These are phyloP conservation scores for Serendipita sp. DNA, from an alignment of 768 basidiomycete species.

Conservation along the genomic window DNA sequence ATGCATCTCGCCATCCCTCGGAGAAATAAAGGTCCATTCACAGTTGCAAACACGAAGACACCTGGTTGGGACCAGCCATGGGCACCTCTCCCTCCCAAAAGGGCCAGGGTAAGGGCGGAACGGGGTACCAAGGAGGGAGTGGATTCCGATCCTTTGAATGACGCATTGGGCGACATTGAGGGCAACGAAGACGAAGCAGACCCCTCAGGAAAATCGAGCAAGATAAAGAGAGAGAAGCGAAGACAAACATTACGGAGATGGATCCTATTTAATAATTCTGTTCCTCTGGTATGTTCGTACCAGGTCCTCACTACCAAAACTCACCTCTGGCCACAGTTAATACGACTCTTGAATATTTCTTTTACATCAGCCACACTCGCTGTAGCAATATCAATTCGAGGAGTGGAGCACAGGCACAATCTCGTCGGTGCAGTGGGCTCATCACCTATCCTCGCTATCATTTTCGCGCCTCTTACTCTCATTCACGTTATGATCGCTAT, in stretches of 20 bases:
- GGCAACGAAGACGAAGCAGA: neutral
- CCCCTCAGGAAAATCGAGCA: slow-evolving; percentile 19
- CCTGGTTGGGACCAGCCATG: slow-evolving; percentile 59
- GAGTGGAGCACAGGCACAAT: slow-evolving; percentile 32
- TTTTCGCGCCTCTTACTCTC: slow-evolving; percentile 70
- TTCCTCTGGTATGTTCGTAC: slow-evolving; percentile 46
- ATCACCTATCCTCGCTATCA: slow-evolving; percentile 69
- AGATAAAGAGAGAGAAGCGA: slow-evolving; percentile 25
- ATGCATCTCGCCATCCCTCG: slow-evolving; percentile 17
- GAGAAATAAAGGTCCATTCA: slow-evolving; percentile 23
- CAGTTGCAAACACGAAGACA: slow-evolving; percentile 38
- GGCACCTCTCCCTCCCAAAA: slow-evolving; percentile 21
- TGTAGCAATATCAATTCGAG: slow-evolving; percentile 60
- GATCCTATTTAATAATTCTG: slow-evolving; percentile 58
- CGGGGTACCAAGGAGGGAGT: neutral
- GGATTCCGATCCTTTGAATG: slow-evolving; percentile 1
- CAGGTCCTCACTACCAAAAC: slow-evolving; percentile 8
- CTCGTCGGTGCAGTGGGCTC: slow-evolving; percentile 64
- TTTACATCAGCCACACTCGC: slow-evolving; percentile 69
- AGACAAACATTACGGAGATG: slow-evolving; percentile 45
- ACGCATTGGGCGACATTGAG: neutral
- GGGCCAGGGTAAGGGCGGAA: neutral
- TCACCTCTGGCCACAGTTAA: slow-evolving; percentile 34
- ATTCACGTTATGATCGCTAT: slow-evolving; percentile 75
- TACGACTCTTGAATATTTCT: slow-evolving; percentile 70